Evolutionary conservation across 2,329 filamentous ascomycete genomes (phyloP), one percentile per base, ranked within the genome.

Genomic region (Aspergillus sclerotialis): DNA sequence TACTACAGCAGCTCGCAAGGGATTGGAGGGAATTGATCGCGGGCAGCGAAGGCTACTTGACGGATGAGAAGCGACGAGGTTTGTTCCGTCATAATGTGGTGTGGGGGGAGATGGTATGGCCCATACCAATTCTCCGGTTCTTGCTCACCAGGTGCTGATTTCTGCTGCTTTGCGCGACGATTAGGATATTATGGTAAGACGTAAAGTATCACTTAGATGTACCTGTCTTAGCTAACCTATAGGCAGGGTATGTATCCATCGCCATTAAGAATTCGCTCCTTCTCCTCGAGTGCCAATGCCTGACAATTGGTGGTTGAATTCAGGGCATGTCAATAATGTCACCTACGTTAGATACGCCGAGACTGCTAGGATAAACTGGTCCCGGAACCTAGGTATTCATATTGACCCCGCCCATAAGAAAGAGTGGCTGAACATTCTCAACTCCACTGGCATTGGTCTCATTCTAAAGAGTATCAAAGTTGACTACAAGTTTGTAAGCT

Each of bases 251-350:
- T 39, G 33, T 23, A 24, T 19, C 15, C 15, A 29, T 3, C 14
- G 10, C 9, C 29, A n/a, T n/a, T n/a, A n/a, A n/a, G n/a, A n/a
- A n/a, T n/a, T n/a, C n/a, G n/a, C n/a, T n/a, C n/a, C 29, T 32
- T 26, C 17, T 26, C 15, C 14, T n/a, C 18, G 2, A 17, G 12
- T 18, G 21, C 15, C 6, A 15, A 15, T 11, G 14, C n/a, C 7
- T 24, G 7, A 19, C 11, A n/a, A n/a, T n/a, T n/a, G n/a, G n/a
- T n/a, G n/a, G n/a, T n/a, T 27, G 35, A 28, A 13, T 18, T 21
- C 66, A 78, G 76, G 79, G 31, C 87, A 94, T 59, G 82, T 94
- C 31, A 94, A 94, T 58, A 94, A 94, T 49, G 80, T 89, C 42
- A 77, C 76, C 45, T 94, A 94, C 60, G 80, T 84, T 48, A 76